phyloP scores from a whole-genome alignment of 768 basidiomycete species.

The Russula abietina region DNA sequence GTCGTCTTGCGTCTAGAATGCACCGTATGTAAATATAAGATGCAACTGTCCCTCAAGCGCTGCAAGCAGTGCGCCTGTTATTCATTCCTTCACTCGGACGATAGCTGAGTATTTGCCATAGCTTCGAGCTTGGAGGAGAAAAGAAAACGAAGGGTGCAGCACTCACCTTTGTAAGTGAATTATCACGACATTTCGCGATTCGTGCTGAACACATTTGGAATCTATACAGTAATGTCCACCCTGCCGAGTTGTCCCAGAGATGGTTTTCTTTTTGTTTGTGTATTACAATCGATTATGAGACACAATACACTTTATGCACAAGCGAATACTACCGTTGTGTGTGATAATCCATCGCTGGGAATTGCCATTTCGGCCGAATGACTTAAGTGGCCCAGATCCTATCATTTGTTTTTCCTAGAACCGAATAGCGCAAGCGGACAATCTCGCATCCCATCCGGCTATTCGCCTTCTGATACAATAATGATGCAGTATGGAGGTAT shows the following conservation, averaged over 20 bases:
- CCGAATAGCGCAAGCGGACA: slow-evolving; percentile 12
- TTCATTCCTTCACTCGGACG: not conserved
- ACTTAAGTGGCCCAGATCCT: not conserved
- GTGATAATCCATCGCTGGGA: not conserved
- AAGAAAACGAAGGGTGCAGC: slow-evolving; percentile 99
- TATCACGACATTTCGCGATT: not conserved
- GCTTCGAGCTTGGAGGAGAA: slow-evolving; percentile 99
- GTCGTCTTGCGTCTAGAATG: slow-evolving; percentile 97
- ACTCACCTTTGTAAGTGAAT: slow-evolving; percentile 76
- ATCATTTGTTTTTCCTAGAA: not conserved
- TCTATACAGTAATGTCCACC: slow-evolving; percentile 12
- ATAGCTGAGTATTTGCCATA: slow-evolving; percentile 30
- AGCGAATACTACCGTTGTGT: not conserved
- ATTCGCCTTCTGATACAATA: not conserved
- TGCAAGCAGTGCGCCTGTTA: slow-evolving; percentile 89
- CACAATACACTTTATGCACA: slow-evolving; percentile 17
- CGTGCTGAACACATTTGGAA: not conserved
- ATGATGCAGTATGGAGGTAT: not conserved
- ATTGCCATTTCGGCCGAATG: not conserved
- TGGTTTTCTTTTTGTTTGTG: slow-evolving; percentile 16
- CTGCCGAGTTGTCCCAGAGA: slow-evolving; percentile 3
- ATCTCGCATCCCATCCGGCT: slow-evolving; percentile 17
- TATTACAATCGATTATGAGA: slow-evolving; percentile 19
- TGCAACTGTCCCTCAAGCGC: slow-evolving; percentile 92
- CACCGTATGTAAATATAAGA: slow-evolving; percentile 98